Base-by-base conservation (phyloP, 768 basidiomycete species). In the Rossbeevera mucosa region DNA sequence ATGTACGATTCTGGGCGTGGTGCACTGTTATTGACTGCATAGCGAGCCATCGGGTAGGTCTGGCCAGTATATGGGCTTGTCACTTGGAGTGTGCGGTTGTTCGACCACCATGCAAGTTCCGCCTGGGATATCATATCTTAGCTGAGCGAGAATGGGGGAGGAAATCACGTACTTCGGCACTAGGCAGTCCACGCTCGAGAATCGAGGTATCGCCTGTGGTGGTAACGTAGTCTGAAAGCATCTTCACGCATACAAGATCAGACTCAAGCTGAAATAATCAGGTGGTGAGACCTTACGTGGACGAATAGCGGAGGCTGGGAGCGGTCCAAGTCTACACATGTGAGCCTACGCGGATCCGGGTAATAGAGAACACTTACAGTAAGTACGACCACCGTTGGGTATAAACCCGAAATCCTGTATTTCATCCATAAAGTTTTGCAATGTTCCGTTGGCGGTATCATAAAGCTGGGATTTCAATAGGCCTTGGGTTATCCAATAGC, bases 401-500 rank as follows among this genome's bases (percentile, higher is more conserved):
- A 97, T 86, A 72, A 96, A 97, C 0, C 94, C 94, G 60, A 89
- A 82, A 21, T 66, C 64, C 36, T 87, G 82, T 43, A 97, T 73
- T 64, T 95, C 86, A 62, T 97, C 94, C 92, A 96, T 94, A 64
- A 97, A 96, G 72, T 96, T 95, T 57, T 90, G 82, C 29, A 96
- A 72, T 0, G 92, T 89, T 11, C 75, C 81, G 56, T 89, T 88
- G 52, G 80, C 88, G 48, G 89, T 76, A 49, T 75, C 74, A 59
- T 80, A 85, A 12, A 96, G 76, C 57, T 87, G 80, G 2, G 89
- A 91, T 63, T 86, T 74, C 26, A 97, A 71, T n/a, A 96, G 74
- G 33, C 94, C 94, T 59, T 92, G 83, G 8, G 88, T 70, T 56
- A 94, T 92, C 90, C 91, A 94, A 71, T 81, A 92, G 58, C 86